phyloP scores from a whole-genome alignment of 2,329 filamentous ascomycete species.

The Aspergillus persii region DNA sequence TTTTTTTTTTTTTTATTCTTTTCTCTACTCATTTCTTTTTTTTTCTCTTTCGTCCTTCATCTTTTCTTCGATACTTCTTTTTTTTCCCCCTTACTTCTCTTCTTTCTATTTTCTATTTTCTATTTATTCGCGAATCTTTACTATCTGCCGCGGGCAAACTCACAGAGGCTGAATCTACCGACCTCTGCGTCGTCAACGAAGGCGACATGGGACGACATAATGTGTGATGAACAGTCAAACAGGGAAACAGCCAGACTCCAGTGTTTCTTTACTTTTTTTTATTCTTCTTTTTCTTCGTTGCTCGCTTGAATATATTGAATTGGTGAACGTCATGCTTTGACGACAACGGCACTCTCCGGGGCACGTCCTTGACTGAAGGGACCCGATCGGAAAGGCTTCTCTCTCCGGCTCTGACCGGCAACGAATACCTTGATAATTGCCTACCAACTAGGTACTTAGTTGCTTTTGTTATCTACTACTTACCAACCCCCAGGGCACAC shows the following conservation, averaged over 20 bases:
- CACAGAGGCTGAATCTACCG: slow-evolving; percentile 5
- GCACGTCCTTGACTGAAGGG: not conserved
- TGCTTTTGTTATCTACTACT: not conserved
- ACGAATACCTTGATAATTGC: not conserved
- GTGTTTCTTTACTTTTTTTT: not conserved
- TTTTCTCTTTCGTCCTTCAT: not conserved
- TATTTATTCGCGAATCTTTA: not conserved
- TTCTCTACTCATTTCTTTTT: slow-evolving; percentile 7
- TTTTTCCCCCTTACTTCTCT: slow-evolving; percentile 1
- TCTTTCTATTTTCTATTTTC: slow-evolving; percentile 3
- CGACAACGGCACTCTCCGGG: not conserved
- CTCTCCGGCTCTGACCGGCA: not conserved
- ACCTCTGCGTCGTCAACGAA: slow-evolving; percentile 4
- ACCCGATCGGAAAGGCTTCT: not conserved
- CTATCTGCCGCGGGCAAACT: not conserved
- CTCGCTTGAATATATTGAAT: slow-evolving; percentile 18
- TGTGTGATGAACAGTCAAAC: slow-evolving; percentile 20
- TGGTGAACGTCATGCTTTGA: slow-evolving; percentile 9
- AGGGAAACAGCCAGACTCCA: slow-evolving; percentile 15
- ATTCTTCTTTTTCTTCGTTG: not conserved
- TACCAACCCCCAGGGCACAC: not conserved
- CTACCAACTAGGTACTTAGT: not conserved
- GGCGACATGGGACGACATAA: slow-evolving; percentile 20
- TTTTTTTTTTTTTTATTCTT: not conserved
- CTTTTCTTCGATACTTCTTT: not conserved